Base-by-base conservation (phyloP, 2,329 filamentous ascomycete genomes). In the Alternaria sp. region DNA sequence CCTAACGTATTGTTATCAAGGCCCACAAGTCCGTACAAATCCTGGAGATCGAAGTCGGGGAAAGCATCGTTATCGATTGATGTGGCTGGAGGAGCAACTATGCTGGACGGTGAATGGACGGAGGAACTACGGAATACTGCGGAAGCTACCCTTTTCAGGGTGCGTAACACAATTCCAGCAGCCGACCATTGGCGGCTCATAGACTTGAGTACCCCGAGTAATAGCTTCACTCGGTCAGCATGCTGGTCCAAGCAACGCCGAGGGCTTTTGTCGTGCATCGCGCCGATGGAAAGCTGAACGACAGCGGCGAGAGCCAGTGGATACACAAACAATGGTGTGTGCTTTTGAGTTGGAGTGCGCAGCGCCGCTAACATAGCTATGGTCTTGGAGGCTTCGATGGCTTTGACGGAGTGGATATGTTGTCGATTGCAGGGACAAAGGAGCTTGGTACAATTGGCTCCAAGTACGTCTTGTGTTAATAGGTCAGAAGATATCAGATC, bases 351-450 rank as follows among this genome's bases (percentile, higher is more conserved):
- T 0, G 89, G 87, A 32, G 56, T 23, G n/a, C 52, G 60, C 57
- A 96, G 86, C 1, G 90, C 90, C 47, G 92, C 86, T 74, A 93
- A 85, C 73, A 88, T 87, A 65, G 90, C 90, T 67, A 97, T 89
- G 49, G 90, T 88, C 69, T 89, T 89, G 1, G 93, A 93, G 0
- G 92, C 91, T 50, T 89, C 86, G 62, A 96, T 87, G 3, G 91
- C 92, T 80, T 95, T 93, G 66, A 87, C 87, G 3, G 92, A 92
- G 79, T 95, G 91, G 8, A 59, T 46, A 13, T 62, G 60, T 17
- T 62, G 60, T 4, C 60, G 66, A 15, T 62, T 68, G 47, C 67
- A 69, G 28, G 67, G 63, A 45, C 67, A 69, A 5, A 69, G 51
- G 13, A 65, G 53, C 40, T 61, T 63, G 40, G 64, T 59, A 44